A percentile compares a stretch with the other conserved stretches of the same genome.
phyloP scores from a whole-genome alignment of 805 yeast genomes.

The Komagataella populi region DNA sequence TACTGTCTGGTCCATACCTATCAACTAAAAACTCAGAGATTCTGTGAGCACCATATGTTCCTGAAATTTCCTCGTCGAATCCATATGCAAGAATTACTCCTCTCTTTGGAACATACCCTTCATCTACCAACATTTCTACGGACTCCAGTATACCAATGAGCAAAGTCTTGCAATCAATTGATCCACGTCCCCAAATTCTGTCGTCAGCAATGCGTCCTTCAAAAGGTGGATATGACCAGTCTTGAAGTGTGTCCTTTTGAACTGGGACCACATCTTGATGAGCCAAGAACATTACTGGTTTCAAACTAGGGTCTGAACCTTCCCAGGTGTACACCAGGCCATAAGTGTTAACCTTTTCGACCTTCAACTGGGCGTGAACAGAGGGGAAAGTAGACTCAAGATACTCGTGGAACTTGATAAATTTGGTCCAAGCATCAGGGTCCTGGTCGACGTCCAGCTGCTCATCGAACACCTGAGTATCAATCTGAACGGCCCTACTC shows the following conservation, averaged over 20 bases:
- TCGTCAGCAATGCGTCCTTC: constrained; percentile 50
- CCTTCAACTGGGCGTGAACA: constrained; percentile 29
- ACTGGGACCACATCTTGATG: constrained; percentile 76
- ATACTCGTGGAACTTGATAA: constrained; percentile 35
- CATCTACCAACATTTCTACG: constrained; percentile 35
- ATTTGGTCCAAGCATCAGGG: constrained; percentile 34
- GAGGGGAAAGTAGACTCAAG: constrained; percentile 41
- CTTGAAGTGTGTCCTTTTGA: constrained; percentile 34
- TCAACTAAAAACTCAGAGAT: constrained; percentile 32
- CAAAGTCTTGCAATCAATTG: constrained; percentile 57
- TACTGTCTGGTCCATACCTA: constrained; percentile 41
- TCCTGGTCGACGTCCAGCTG: constrained; percentile 28
- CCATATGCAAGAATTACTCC: constrained; percentile 54
- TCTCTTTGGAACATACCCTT: constrained; percentile 46
- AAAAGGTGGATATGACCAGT: constrained; percentile 60
- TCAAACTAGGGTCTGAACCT: constrained; percentile 35
- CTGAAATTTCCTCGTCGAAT: constrained; percentile 65
- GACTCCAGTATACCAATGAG: constrained; percentile 54
- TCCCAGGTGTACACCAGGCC: constrained; percentile 51
- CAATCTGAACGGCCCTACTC: constrained; percentile 43
- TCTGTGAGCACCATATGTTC: constrained; percentile 41
- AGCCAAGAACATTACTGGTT: constrained; percentile 56
- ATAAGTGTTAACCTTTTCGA: constrained; percentile 44
- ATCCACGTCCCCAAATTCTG: constrained; percentile 60
- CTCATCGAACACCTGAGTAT: constrained; percentile 47